phyloP scores from a whole-genome alignment of 2,329 filamentous ascomycete species.

The Penicillium oxalicum region DNA sequence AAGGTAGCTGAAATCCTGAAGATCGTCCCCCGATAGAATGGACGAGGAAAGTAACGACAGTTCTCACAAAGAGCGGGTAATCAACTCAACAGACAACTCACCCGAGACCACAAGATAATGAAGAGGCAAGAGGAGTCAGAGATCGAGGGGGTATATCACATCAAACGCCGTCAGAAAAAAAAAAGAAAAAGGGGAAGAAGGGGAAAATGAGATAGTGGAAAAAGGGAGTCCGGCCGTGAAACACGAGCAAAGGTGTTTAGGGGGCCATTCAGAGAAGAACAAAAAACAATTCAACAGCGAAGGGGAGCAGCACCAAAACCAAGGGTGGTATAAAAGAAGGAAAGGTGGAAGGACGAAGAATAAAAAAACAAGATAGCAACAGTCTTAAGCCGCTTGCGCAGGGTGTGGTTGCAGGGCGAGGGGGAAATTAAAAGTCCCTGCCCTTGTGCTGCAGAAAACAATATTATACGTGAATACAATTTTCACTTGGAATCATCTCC shows the following conservation, averaged over 20 bases:
- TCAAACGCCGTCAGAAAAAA: constrained; percentile 27
- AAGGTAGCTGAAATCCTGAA: too few relatives aligned
- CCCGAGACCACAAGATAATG: constrained; percentile 17
- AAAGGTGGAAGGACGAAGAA: neutral
- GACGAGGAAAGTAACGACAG: too few relatives aligned
- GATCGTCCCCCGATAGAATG: too few relatives aligned
- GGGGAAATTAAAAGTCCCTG: too few relatives aligned
- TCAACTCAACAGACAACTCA: constrained; percentile 12
- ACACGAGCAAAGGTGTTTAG: constrained; percentile 1
- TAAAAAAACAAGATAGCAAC: too few relatives aligned
- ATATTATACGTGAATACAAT: neutral
- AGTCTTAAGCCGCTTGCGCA: too few relatives aligned
- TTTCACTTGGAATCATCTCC: constrained; percentile 20
- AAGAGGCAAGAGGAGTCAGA: constrained; percentile 19
- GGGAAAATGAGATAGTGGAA: neutral
- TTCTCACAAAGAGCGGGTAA: neutral
- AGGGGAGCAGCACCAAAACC: too few relatives aligned
- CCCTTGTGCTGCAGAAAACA: too few relatives aligned
- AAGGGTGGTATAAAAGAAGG: constrained; percentile 3
- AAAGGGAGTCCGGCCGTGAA: constrained; percentile 2
- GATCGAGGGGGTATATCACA: constrained; percentile 38
- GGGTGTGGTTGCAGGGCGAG: too few relatives aligned
- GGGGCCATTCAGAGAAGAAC: neutral
- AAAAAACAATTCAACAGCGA: too few relatives aligned
- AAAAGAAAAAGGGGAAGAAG: constrained; percentile 1